Evolutionary conservation across 148 eudicot genomes (phyloP).

Genomic region (Linanthus parryae): DNA sequence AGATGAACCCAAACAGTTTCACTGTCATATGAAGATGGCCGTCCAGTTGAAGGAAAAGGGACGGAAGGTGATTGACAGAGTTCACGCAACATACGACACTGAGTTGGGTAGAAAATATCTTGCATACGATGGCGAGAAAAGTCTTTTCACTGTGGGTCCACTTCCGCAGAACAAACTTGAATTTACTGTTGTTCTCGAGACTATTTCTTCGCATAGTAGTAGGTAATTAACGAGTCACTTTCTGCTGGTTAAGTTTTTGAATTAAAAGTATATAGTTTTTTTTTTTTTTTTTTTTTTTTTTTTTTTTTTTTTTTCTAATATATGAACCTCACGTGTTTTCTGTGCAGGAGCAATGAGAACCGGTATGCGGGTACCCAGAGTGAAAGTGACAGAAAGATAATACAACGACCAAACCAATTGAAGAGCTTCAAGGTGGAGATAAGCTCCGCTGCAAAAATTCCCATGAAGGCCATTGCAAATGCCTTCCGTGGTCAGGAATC

Average conservation of each 20-base stretch:
- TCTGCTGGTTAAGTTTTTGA: no score
- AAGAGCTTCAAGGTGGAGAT: conserved; percentile 85
- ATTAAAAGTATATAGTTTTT: no score
- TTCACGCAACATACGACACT: conserved; percentile 67
- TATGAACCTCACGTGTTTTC: not conserved
- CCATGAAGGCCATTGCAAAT: conserved; percentile 85
- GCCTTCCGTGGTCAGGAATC: conserved; percentile 85
- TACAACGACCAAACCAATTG: conserved; percentile 57
- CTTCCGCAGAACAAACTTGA: conserved; percentile 84
- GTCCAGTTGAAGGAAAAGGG: conserved; percentile 85
- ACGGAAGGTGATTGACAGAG: conserved; percentile 66
- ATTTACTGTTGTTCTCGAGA: conserved; percentile 80
- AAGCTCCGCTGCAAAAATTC: conserved; percentile 89
- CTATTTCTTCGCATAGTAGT: conserved; percentile 56
- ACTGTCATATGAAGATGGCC: conserved; percentile 81
- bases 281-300: no score
- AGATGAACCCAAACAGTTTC: no score
- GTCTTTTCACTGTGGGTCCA: conserved; percentile 85
- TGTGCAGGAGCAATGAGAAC: conserved; percentile 67
- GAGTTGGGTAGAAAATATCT: conserved; percentile 78
- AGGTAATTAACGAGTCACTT: no score
- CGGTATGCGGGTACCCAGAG: conserved; percentile 51
- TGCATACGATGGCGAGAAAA: conserved; percentile 96
- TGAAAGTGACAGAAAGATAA: conserved; percentile 57
- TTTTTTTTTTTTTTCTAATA: no score